Base-by-base conservation (phyloP, 805 yeast genomes). In the Cyberlindnera veronae region DNA sequence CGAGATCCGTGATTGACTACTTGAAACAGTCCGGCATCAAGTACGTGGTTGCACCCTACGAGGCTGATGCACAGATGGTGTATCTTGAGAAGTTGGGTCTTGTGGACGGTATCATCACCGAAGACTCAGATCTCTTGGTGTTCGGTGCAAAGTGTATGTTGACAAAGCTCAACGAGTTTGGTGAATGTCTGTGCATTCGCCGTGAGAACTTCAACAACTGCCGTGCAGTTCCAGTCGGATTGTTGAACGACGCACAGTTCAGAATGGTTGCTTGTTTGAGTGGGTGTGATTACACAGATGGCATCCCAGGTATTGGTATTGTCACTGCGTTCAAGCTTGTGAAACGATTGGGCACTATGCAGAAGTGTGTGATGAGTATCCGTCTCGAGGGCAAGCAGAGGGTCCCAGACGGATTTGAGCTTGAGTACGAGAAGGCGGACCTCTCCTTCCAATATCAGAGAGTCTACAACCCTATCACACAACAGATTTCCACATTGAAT, bases 41-140 rank as follows among this genome's bases (percentile, higher is more conserved):
- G 44, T 91, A 76, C 53, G 76, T 93, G 7, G 99, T 93, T 8
- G 98, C 99, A 0, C 99, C 99, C 0, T 93, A 88, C 58, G 99
- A 93, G 64, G 99, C 99, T 1, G 99, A 93, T 60, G 84, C 99
- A 1, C 99, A 93, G 61, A 77, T 93, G 84, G 98, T 90, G 9
- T 88, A 81, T 54, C 69, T 93, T 31, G 98, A 91, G 57, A 76
- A 77, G 43, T 48, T 63, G 0, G 91, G 91, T 0, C 38, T 78
- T 1, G 91, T 88, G 6, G 83, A 88, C 46, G 98, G 91, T 0
- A 85, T 93, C 5, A 70, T 93, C 8, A 82, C 95, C 30, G 99
- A 93, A 57, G 99, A 93, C 58, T 89, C 97, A 1, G 99, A 93
- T 64, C 68, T 93, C 49, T 66, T 93, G 17, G 72, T 93, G 1